phyloP scores from a whole-genome alignment of 2,329 filamentous ascomycete species.

The Sphaerostilbella broomeana region DNA sequence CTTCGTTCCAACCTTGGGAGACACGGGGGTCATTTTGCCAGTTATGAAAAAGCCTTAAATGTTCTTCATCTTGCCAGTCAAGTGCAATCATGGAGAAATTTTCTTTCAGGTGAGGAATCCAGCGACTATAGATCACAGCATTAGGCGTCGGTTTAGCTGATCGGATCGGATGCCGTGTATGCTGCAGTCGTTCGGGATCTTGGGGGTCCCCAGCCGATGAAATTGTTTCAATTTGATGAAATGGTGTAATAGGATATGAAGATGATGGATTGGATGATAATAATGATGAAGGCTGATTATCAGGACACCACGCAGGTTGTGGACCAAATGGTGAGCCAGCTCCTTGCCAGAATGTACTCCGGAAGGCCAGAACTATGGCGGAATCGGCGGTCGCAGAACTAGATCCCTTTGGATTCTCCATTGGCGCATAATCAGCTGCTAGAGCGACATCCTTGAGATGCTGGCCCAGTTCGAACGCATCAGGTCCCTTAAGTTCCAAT shows the following conservation, averaged over 20 bases:
- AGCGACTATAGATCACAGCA: constrained; percentile 68
- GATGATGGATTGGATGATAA: constrained; percentile 24
- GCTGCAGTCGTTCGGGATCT: constrained; percentile 35
- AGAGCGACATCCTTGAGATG: constrained; percentile 43
- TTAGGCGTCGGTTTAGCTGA: constrained; percentile 65
- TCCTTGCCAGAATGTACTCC: constrained; percentile 62
- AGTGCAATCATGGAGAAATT: constrained; percentile 72
- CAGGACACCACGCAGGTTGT: constrained; percentile 54
- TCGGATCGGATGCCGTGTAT: constrained; percentile 64
- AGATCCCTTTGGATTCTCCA: constrained; percentile 21
- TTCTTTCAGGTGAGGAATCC: constrained; percentile 68
- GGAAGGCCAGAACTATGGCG: constrained; percentile 37
- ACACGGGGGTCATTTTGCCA: constrained; percentile 85
- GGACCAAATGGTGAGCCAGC: constrained; percentile 61
- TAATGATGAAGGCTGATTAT: constrained; percentile 33
- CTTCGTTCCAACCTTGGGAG: constrained; percentile 73
- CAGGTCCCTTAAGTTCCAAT: constrained; percentile 36
- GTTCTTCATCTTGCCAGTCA: constrained; percentile 56
- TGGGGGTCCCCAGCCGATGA: constrained; percentile 34
- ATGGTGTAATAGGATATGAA: constrained; percentile 38
- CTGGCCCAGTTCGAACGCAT: constrained; percentile 27
- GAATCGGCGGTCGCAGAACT: constrained; percentile 20
- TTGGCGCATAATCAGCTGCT: constrained; percentile 41
- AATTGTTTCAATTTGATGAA: constrained; percentile 39
- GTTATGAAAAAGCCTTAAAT: constrained; percentile 64